Percentiles rank a stretch among this genome's conserved stretches.
These are phyloP conservation scores for Mollisia scopiformis DNA, from an alignment of 2,329 filamentous ascomycete genomes.

Conservation along the genomic window DNA sequence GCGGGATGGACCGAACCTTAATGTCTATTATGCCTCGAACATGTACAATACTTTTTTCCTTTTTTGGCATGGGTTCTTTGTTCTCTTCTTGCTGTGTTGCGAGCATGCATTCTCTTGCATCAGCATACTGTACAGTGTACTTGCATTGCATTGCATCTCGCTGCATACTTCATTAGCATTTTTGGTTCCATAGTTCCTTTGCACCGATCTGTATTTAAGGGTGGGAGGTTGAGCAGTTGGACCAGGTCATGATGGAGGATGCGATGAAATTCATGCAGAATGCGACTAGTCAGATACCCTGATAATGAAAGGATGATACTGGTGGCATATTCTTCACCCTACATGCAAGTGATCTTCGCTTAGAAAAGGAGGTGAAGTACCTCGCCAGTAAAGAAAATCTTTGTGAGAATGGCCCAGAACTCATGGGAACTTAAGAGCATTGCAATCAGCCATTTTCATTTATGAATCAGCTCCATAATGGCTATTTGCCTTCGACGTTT, in stretches of 20 bases:
- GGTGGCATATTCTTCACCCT: background rate
- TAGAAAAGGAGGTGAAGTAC: background rate
- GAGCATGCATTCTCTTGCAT: constrained; percentile 16
- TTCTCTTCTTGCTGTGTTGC: constrained; percentile 5
- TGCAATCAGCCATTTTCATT: no score
- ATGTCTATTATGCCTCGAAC: constrained; percentile 16
- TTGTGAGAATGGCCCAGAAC: no score
- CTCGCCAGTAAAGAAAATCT: no score
- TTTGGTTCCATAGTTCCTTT: background rate
- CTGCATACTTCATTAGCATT: background rate
- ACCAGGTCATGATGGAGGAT: background rate
- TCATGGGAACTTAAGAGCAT: no score
- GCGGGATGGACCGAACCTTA: no score
- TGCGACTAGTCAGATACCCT: background rate
- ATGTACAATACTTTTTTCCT: constrained; percentile 24
- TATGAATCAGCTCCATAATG: no score
- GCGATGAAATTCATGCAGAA: background rate
- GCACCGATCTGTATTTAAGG: background rate
- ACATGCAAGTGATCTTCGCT: no score
- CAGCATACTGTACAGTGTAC: background rate
- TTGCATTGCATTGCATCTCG: background rate
- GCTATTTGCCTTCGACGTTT: no score
- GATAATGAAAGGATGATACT: background rate
- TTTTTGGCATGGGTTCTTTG: background rate
- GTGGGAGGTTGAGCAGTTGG: background rate